Conservation (phyloP, 805 yeast species). For the Brettanomyces bruxellensis region DNA sequence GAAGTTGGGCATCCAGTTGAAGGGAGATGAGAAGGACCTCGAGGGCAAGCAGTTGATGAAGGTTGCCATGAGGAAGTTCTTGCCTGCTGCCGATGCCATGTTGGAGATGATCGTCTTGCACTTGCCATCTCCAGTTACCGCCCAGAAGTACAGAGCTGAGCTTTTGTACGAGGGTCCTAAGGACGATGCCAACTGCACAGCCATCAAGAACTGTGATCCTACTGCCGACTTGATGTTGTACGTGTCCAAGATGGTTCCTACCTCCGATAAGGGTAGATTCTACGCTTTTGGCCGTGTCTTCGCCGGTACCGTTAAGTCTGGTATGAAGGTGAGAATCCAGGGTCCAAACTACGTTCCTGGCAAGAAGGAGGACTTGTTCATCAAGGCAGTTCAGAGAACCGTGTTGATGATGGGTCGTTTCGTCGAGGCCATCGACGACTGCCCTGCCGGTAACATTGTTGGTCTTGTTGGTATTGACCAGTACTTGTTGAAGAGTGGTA, state of each 20-base stretch:
- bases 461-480: conserved; percentile 99
- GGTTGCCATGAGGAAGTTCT: conserved; percentile 98
- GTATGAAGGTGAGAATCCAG: conserved; percentile 99
- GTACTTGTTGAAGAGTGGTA: conserved; percentile 99
- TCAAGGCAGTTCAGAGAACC: conserved; percentile 97
- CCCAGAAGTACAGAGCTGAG: conserved; percentile 98
- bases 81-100: conserved; percentile 99
- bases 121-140: conserved; percentile 99
- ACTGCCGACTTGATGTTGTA: conserved; percentile 96
- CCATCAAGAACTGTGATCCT: conserved; percentile 98
- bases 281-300: conserved; percentile 99
- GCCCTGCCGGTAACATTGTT: conserved; percentile 99
- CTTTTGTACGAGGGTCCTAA: conserved; percentile 98
- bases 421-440: conserved; percentile 97
- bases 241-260: conserved; percentile 99
- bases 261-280: conserved; percentile 99
- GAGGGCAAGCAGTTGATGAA: conserved; percentile 98
- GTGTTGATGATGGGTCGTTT: conserved; percentile 99
- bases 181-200: conserved; percentile 82
- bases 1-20: conserved; percentile 88
- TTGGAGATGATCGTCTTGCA: conserved; percentile 97
- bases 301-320: conserved; percentile 98
- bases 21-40: conserved; percentile 95
- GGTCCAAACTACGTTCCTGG: conserved; percentile 99
- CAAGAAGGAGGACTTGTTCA: conserved; percentile 93